Evolutionary conservation across 495 filamentous ascomycete genomes (phyloP).

Genomic region (Lasiosphaeria miniovina): DNA sequence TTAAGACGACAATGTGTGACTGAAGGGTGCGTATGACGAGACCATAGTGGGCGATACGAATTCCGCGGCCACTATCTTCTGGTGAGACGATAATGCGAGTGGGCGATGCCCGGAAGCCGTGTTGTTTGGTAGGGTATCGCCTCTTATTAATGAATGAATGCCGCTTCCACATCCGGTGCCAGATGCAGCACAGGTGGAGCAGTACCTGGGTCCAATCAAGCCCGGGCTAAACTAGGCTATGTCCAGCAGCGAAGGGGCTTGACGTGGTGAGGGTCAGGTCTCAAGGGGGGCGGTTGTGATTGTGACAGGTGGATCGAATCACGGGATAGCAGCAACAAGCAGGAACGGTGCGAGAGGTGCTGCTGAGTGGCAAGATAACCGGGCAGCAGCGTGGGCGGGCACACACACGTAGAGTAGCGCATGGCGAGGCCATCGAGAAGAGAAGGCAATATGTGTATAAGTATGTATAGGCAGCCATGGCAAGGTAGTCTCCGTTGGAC

Average conservation of each 20-base stretch:
- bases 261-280: conserved; percentile 1
- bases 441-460: conserved; percentile 4
- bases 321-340: not conserved
- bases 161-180: conserved; percentile 12
- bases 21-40: conserved; percentile 16
- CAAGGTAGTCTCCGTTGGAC: too few species aligned
- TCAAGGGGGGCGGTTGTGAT: conserved; percentile 11
- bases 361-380: conserved; percentile 3
- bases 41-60: conserved; percentile 22
- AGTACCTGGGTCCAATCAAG: conserved; percentile 17
- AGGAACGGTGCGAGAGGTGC: conserved; percentile 1
- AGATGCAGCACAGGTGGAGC: conserved; percentile 18
- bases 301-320: conserved; percentile 15
- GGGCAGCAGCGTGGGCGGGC: not conserved
- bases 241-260: conserved; percentile 7
- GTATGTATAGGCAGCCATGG: not conserved
- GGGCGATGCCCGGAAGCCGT: conserved; percentile 10
- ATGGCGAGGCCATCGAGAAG: conserved; percentile 13
- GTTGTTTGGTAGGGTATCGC: conserved; percentile 10
- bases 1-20: conserved; percentile 15
- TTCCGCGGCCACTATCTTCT: not conserved
- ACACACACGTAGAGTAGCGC: not conserved
- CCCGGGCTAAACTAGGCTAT: conserved; percentile 2
- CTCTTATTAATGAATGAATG: conserved; percentile 15
- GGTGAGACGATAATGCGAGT: conserved; percentile 9